These are phyloP conservation scores for Periconia sp. DNA, from an alignment of 2,329 filamentous ascomycete genomes.

Conservation along the genomic window DNA sequence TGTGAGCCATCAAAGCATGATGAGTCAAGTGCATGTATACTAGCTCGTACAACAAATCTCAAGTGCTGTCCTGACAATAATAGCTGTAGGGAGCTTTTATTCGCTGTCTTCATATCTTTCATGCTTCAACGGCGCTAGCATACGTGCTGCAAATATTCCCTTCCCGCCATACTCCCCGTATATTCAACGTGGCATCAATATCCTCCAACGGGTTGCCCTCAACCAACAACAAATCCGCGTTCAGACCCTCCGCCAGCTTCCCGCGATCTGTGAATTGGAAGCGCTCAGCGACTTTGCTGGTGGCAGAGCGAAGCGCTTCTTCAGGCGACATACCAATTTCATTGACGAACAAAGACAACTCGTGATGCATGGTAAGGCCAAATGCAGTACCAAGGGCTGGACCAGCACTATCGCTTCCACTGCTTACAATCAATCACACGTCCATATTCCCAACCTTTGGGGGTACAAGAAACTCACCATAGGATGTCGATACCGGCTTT, in stretches of 20 bases:
- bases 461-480: conserved; percentile 26
- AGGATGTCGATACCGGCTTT: conserved; percentile 46
- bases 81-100: not conserved
- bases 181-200: conserved; percentile 45
- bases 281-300: conserved; percentile 41
- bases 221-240: conserved; percentile 48
- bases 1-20: not conserved
- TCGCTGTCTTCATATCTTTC: not conserved
- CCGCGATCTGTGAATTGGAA: conserved; percentile 48
- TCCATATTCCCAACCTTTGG: too few species aligned
- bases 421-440: conserved; percentile 8
- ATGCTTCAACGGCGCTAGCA: conserved; percentile 15
- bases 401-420: conserved; percentile 47
- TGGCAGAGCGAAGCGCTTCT: conserved; percentile 47
- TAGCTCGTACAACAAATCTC: too few species aligned
- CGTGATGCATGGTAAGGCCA: conserved; percentile 47
- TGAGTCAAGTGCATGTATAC: not conserved
- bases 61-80: too few species aligned
- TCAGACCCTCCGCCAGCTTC: conserved; percentile 41
- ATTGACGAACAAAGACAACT: conserved; percentile 46
- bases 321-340: conserved; percentile 46
- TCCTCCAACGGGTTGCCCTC: conserved; percentile 48
- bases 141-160: conserved; percentile 35
- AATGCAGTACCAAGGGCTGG: conserved; percentile 49
- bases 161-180: conserved; percentile 49